Evolutionary conservation across 2,329 filamentous ascomycete genomes (phyloP), one percentile per base, ranked within the genome.

Genomic region (Ceratocystiopsis brevicomis): DNA sequence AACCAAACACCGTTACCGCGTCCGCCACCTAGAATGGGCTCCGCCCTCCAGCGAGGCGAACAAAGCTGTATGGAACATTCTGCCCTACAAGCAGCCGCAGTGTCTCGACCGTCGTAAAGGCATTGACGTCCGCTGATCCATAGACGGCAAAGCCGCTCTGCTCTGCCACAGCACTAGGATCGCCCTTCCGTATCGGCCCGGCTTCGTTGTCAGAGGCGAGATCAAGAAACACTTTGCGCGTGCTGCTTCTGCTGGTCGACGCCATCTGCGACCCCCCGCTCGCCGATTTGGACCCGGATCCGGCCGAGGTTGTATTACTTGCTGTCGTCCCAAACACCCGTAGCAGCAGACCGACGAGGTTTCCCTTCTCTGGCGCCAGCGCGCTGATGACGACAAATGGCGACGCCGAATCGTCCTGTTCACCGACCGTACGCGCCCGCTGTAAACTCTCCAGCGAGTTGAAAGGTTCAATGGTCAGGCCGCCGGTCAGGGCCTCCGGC

Each of bases 31-130:
- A 71, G 49, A 65, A 71, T 47, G 69, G 58, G 25, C 61, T 62
- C 18, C 66, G 59, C 3, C 69, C 69, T 40, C 67, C 67, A 2
- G 83, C 81, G 55, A 90, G 64, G 40, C 82, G 69, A 37, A 90
- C 84, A 63, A 92, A 92, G 60, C 82, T 86, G 59, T 85, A 88
- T 6, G 81, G 81, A 45, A 90, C 82, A 56, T 90, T 90, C 61
- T 90, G 82, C 11, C 84, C 84, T 12, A 88, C 81, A 19, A 92
- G 66, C 46, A 87, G 59, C 50, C 83, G 68, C 44, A 90, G 61
- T 40, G 78, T 88, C 61, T 90, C 81, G 6, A 88, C 83, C 3
- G 81, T 87, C 18, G 81, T 87, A 63, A 86, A 90, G 0, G 83
- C 82, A 45, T 78, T 79, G 32, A 86, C 80, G 58, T 92, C 83